Evolutionary conservation across 2,329 filamentous ascomycete genomes (phyloP).

Genomic region (Fusarium scirpi): DNA sequence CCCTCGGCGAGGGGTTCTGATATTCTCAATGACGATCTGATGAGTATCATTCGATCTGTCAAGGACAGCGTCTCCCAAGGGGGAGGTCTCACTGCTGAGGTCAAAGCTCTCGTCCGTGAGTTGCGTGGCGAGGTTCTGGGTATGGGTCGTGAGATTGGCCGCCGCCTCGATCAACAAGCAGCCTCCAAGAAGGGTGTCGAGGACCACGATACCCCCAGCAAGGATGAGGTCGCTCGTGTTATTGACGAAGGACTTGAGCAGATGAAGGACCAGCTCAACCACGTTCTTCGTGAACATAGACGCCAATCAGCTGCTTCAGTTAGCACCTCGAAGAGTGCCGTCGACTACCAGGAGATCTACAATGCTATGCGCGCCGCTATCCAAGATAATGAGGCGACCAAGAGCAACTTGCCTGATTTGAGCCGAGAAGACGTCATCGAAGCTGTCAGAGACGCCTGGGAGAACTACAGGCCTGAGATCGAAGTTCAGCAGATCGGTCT

Average conservation of each 20-base stretch:
- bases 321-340: slow-evolving; percentile 67
- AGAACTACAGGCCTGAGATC: slow-evolving; percentile 93
- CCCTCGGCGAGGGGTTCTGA: slow-evolving; percentile 60
- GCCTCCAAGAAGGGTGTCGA: slow-evolving; percentile 61
- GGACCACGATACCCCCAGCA: slow-evolving; percentile 65
- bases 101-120: slow-evolving; percentile 90
- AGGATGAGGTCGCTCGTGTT: slow-evolving; percentile 79
- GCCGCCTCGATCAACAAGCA: slow-evolving; percentile 79
- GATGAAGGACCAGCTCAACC: slow-evolving; percentile 85
- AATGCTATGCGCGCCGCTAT: slow-evolving; percentile 83
- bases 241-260: slow-evolving; percentile 84
- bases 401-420: slow-evolving; percentile 58
- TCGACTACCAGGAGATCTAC: slow-evolving; percentile 88
- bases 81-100: slow-evolving; percentile 89
- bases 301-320: slow-evolving; percentile 74
- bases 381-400: slow-evolving; percentile 67
- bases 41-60: slow-evolving; percentile 85
- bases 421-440: slow-evolving; percentile 86
- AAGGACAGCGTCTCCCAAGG: slow-evolving; percentile 92
- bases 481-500: slow-evolving; percentile 90
- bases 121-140: slow-evolving; percentile 91
- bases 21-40: slow-evolving; percentile 79
- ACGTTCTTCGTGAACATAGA: slow-evolving; percentile 80
- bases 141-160: slow-evolving; percentile 91
- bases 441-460: slow-evolving; percentile 90